Percentiles rank a stretch among this genome's conserved stretches.
These are phyloP conservation scores for Alternaria infectoria DNA, from an alignment of 2,329 filamentous ascomycete genomes.

Conservation along the genomic window DNA sequence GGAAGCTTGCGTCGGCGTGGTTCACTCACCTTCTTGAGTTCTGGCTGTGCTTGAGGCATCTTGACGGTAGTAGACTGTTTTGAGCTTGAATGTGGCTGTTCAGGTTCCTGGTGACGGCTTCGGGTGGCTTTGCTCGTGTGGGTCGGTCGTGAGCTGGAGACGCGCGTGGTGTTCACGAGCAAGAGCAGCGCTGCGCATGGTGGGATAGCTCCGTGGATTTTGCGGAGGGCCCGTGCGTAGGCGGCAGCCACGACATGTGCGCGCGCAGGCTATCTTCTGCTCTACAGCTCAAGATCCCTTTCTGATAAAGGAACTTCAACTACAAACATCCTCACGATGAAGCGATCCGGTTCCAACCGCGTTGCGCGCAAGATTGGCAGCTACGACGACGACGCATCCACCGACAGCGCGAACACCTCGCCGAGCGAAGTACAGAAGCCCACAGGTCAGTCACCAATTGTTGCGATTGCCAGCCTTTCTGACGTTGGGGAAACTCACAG, in stretches of 20 bases:
- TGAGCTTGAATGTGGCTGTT: background rate
- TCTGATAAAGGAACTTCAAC: background rate
- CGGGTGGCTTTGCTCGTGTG: constrained; percentile 4
- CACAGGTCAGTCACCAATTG: constrained; percentile 50
- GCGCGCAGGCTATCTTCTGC: constrained; percentile 2
- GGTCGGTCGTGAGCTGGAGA: constrained; percentile 6
- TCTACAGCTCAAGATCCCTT: background rate
- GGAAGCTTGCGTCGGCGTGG: background rate
- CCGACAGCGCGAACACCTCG: constrained; percentile 38
- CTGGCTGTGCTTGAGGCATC: constrained; percentile 98
- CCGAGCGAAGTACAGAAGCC: constrained; percentile 38
- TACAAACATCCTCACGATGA: constrained; percentile 52
- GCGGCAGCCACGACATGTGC: constrained; percentile 18
- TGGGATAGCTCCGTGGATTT: constrained; percentile 31
- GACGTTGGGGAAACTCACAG: constrained; percentile 17
- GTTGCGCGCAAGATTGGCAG: constrained; percentile 80
- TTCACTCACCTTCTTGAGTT: constrained; percentile 87
- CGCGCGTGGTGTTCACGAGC: constrained; percentile 20
- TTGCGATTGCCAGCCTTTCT: constrained; percentile 34
- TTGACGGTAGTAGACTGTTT: constrained; percentile 48
- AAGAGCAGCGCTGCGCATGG: constrained; percentile 12
- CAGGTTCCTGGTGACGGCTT: background rate
- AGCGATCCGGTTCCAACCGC: constrained; percentile 62
- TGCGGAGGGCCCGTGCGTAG: constrained; percentile 21
- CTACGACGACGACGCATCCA: constrained; percentile 63